Base-by-base conservation (phyloP, 1,139 yeast species). In the Blastobotrys serpentis region DNA sequence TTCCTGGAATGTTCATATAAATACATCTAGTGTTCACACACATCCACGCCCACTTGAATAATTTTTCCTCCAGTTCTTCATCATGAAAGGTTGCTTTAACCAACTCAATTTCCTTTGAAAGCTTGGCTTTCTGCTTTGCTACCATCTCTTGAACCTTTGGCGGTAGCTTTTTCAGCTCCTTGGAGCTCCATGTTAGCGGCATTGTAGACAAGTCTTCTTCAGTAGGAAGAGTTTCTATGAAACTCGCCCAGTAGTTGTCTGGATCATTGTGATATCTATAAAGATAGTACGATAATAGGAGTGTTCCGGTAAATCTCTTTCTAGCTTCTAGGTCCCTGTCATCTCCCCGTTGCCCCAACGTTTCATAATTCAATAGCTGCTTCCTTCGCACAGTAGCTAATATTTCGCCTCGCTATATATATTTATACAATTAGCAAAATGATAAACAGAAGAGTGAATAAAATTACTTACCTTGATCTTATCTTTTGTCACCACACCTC, bases 21-120 rank as follows among this genome's bases (percentile, higher is more conserved):
- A 92, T 70, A 63, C 98, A 90, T 68, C 98, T 83, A 1, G 97
- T 85, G 63, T 92, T 92, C 45, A 90, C 86, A 61, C 92, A 82
- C 58, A 86, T 73, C 95, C 96, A 90, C 0, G 86, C 79, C 78
- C 88, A 80, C 16, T 81, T 61, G 56, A 76, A 84, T n/a, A 47
- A 34, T 7, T 40, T 38, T 18, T 33, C 44, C 10, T 26, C 38
- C 43, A n/a, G 19, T 33, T 2, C 46, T 46, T 36, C 50, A 47
- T 47, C 21, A 4, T 11, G 13, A 10, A 36, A 18, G 3, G 40
- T 36, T 23, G 25, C 11, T 53, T 49, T 29, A 63, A 55, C 42
- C 55, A 42, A 26, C 54, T 32, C 49, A 23, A 52, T 49, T 45
- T 70, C 73, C 3, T 59, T 54, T 6, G 36, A 36, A 16, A 64